Conservation (phyloP, 805 yeast genomes). For the Kregervanrija pseudodelftensis region DNA sequence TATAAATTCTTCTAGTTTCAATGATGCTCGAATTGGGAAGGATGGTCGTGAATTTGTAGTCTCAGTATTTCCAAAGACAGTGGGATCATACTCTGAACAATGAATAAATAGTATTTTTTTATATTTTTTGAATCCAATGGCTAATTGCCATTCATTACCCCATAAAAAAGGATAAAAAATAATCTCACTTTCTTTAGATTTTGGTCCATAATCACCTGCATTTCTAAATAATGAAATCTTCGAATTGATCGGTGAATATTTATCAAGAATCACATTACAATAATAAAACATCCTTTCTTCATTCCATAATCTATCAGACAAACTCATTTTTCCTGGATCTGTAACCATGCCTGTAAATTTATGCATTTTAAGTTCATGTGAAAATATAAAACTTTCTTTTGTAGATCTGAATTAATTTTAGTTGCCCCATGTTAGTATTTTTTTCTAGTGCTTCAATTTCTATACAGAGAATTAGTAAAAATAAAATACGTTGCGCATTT, state of each 20-base stretch:
- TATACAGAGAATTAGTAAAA: too few species aligned
- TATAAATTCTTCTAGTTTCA: conserved; percentile 24
- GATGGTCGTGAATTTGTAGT: neutral
- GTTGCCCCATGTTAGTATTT: too few species aligned
- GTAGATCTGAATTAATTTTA: too few species aligned
- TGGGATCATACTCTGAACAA: conserved; percentile 17
- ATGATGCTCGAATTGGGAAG: conserved; percentile 20
- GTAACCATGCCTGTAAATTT: too few species aligned
- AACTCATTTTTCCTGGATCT: too few species aligned
- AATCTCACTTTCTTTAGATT: conserved; percentile 12
- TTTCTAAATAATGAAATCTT: conserved; percentile 19
- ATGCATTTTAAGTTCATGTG: too few species aligned
- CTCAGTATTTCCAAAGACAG: neutral
- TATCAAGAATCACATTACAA: conserved; percentile 22
- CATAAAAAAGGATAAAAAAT: conserved; percentile 26
- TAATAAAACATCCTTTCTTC: conserved; percentile 25
- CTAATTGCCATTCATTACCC: conserved; percentile 28
- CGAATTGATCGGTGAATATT: conserved; percentile 10
- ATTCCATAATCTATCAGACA: neutral
- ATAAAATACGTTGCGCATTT: too few species aligned
- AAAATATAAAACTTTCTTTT: too few species aligned
- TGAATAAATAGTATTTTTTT: conserved; percentile 22
- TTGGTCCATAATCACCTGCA: conserved; percentile 23
- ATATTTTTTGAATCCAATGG: conserved; percentile 21
- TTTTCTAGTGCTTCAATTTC: too few species aligned